Conservation (phyloP, 176 grass and related monocot genomes). For the Carex myosuroides region DNA sequence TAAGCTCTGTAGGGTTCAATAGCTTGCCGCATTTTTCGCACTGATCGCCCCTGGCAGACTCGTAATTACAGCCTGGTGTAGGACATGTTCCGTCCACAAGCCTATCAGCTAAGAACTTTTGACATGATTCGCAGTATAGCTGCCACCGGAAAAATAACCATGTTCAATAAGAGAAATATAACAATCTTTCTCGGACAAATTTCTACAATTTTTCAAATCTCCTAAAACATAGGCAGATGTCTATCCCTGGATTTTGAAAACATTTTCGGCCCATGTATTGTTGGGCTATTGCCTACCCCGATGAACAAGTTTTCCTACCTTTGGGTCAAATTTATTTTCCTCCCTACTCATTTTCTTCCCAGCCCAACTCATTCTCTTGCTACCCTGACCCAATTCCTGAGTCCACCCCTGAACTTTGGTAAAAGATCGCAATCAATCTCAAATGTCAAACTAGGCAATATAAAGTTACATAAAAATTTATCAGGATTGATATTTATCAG, state of each 20-base stretch:
- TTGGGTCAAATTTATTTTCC: too few species aligned
- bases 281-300: too few species aligned
- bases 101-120: conserved; percentile 84
- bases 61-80: conserved; percentile 62
- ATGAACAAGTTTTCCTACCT: too few species aligned
- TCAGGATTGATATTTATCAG: background rate
- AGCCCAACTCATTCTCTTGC: too few species aligned
- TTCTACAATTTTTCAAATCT: background rate
- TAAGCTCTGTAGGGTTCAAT: conserved; percentile 88
- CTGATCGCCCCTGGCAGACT: conserved; percentile 73
- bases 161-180: conserved; percentile 20
- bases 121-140: conserved; percentile 80
- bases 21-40: conserved; percentile 93
- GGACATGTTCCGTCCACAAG: conserved; percentile 87
- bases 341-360: too few species aligned
- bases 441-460: background rate
- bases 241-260: too few species aligned
- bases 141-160: conserved; percentile 24
- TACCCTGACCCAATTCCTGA: too few species aligned
- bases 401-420: background rate
- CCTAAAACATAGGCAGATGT: background rate
- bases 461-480: background rate
- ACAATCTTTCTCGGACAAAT: background rate
- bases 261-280: too few species aligned
- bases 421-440: background rate